Percentiles rank a stretch among this genome's conserved stretches.
Evolutionary conservation across 2,329 filamentous ascomycete genomes (phyloP).

Genomic region (Claviceps sp.): DNA sequence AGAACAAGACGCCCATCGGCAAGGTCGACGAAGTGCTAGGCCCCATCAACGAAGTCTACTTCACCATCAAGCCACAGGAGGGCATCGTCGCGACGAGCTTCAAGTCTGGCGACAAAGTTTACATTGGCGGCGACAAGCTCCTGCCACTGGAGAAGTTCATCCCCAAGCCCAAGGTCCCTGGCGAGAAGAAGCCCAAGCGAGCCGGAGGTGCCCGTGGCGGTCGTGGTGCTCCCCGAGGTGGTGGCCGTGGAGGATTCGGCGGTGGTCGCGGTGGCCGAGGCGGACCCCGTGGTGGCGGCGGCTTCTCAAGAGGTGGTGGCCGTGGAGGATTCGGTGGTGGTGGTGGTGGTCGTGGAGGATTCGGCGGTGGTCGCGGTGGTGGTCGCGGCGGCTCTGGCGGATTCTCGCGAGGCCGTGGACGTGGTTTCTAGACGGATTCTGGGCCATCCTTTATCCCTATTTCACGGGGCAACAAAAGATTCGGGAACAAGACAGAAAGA

Average conservation of each 20-base stretch:
- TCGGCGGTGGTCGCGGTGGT: conserved; percentile 11
- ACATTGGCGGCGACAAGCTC: conserved; percentile 86
- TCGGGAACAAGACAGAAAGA: background rate
- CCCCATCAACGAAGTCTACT: conserved; percentile 94
- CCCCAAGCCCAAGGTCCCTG: conserved; percentile 73
- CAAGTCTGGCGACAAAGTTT: conserved; percentile 95
- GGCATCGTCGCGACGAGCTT: conserved; percentile 91
- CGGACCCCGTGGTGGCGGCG: conserved; percentile 15
- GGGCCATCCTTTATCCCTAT: background rate
- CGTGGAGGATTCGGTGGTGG: conserved; percentile 17
- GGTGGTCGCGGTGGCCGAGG: conserved; percentile 9
- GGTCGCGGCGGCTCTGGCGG: conserved; percentile 17
- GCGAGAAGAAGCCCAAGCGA: conserved; percentile 49
- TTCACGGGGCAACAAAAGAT: conserved; percentile 5
- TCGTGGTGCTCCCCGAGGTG: conserved; percentile 10
- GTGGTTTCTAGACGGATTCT: conserved; percentile 16
- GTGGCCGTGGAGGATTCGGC: conserved; percentile 17
- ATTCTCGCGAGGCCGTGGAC: conserved; percentile 26
- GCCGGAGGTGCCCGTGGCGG: conserved; percentile 35
- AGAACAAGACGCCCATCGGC: conserved; percentile 94
- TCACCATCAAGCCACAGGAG: conserved; percentile 94
- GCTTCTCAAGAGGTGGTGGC: conserved; percentile 20
- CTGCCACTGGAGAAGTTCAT: conserved; percentile 92
- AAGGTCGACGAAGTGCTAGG: conserved; percentile 98
- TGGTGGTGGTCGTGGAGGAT: conserved; percentile 8